Evolutionary conservation across 163 green algal species (phyloP), one percentile per base, ranked within the genome.

Genomic region (Smithsoniella earleae): DNA sequence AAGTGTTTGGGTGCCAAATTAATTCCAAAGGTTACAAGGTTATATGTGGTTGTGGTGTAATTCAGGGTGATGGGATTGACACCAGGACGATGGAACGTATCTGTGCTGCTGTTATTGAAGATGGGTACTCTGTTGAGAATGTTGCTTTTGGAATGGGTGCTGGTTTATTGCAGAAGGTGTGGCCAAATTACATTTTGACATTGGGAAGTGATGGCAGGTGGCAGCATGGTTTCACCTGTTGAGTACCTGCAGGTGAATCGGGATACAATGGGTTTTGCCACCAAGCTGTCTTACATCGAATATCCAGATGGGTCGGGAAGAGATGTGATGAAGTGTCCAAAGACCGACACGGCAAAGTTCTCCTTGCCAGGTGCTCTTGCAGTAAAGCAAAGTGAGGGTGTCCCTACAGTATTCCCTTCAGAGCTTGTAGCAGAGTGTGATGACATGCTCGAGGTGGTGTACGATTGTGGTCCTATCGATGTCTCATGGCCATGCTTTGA

Each of bases 181-280:
- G 81, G 77, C 62, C 6, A 62, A 5, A 8, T 5, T n/a, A 46
- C 30, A 22, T 30, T 10, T 33, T 74, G 18, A 20, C 63, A 65
- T 74, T n/a, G 8, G 8, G 18, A 10, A 20, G 10, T 65, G 28
- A 30, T 22, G 16, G 18, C 18, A 13, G 10, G 27, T 22, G 16
- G n/a, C n/a, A 13, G 27, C 31, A 66, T 10, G 33, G 33, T 65
- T n/a, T n/a, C n/a, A n/a, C n/a, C n/a, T n/a, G n/a, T n/a, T n/a
- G n/a, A n/a, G n/a, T n/a, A 20, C 20, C 20, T 55, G 20, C 78
- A 78, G 36, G 62, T 90, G 3, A 86, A 91, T 76, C 81, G 91
- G 5, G 91, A 96, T 82, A 95, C 91, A 33, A 89, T 96, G 84
- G 89, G 79, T 36, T 94, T 96, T 79, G 89, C 91, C 28, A 95